Evolutionary conservation across 2,329 filamentous ascomycete genomes (phyloP).

Genomic region (Pseudohalonectria lignicola): DNA sequence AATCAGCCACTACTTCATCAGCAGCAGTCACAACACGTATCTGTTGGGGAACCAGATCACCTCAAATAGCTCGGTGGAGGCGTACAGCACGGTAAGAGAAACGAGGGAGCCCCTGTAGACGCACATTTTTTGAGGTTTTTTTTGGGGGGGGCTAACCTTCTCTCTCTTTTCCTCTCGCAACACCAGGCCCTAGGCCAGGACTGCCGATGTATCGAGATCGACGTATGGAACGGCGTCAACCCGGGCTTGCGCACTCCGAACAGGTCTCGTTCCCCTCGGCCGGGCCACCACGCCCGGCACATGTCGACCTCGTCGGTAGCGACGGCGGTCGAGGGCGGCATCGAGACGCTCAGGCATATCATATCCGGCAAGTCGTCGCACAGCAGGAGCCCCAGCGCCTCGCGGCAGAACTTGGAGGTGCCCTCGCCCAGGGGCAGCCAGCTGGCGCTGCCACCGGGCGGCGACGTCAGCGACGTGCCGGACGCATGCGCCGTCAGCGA

Average conservation of each 20-base stretch:
- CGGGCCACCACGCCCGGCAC: slow-evolving; percentile 35
- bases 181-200: slow-evolving; percentile 58
- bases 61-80: slow-evolving; percentile 64
- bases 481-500: too few relatives aligned
- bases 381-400: slow-evolving; percentile 27
- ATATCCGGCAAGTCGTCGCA: slow-evolving; percentile 18
- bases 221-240: slow-evolving; percentile 71
- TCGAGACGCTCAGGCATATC: slow-evolving; percentile 17
- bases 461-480: slow-evolving; percentile 5
- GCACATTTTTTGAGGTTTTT: too few relatives aligned
- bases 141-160: too few relatives aligned
- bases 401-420: slow-evolving; percentile 11
- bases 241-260: slow-evolving; percentile 25
- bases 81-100: slow-evolving; percentile 57
- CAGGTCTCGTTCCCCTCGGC: slow-evolving; percentile 25
- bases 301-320: slow-evolving; percentile 24
- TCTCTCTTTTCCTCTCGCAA: neutral
- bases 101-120: neutral
- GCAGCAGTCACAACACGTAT: slow-evolving; percentile 91
- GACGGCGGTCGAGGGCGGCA: slow-evolving; percentile 25
- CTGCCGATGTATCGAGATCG: slow-evolving; percentile 87
- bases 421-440: slow-evolving; percentile 10
- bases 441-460: slow-evolving; percentile 6
- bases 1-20: slow-evolving; percentile 86
- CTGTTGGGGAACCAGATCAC: slow-evolving; percentile 76